These are phyloP conservation scores for Fusarium azukiicola DNA, from an alignment of 2,329 filamentous ascomycete genomes.

Conservation along the genomic window DNA sequence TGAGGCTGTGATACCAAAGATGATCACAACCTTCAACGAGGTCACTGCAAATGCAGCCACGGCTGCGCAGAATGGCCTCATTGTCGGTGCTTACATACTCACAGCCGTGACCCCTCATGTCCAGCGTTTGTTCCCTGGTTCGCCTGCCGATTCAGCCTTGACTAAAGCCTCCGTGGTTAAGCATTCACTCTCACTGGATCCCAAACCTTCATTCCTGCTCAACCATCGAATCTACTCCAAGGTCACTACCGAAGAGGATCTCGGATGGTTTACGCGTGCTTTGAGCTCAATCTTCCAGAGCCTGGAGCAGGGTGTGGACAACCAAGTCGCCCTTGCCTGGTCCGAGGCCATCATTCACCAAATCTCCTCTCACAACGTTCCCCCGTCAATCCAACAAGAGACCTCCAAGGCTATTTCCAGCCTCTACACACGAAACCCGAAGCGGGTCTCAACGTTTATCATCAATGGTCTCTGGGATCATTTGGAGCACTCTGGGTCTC, in stretches of 20 bases:
- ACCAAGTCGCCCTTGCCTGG: slow-evolving; percentile 85
- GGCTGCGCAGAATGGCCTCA: slow-evolving; percentile 90
- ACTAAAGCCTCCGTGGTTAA: slow-evolving; percentile 81
- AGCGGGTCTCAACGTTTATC: slow-evolving; percentile 80
- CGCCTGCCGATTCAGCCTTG: slow-evolving; percentile 67
- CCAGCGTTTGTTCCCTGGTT: slow-evolving; percentile 76
- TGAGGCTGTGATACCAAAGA: slow-evolving; percentile 73
- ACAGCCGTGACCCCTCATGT: slow-evolving; percentile 80
- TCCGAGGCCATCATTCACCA: slow-evolving; percentile 92
- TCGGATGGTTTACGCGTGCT: slow-evolving; percentile 87
- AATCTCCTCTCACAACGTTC: slow-evolving; percentile 81
- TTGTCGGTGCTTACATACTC: slow-evolving; percentile 89
- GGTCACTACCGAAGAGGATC: slow-evolving; percentile 86
- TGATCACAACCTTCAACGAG: slow-evolving; percentile 88
- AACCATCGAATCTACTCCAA: slow-evolving; percentile 93
- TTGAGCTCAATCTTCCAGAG: slow-evolving; percentile 80
- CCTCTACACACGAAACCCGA: slow-evolving; percentile 81
- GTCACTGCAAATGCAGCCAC: slow-evolving; percentile 88
- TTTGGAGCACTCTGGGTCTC: slow-evolving; percentile 82
- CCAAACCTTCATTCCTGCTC: slow-evolving; percentile 93
- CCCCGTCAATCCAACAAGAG: slow-evolving; percentile 82
- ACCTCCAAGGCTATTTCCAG: slow-evolving; percentile 80
- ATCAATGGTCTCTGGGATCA: slow-evolving; percentile 90
- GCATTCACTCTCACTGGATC: slow-evolving; percentile 84
- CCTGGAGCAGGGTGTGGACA: slow-evolving; percentile 71